Evolutionary conservation across 176 grass and related monocot species (phyloP), one percentile per base, ranked within the genome.

Genomic region (Rhipidocladum racemiflorum): DNA sequence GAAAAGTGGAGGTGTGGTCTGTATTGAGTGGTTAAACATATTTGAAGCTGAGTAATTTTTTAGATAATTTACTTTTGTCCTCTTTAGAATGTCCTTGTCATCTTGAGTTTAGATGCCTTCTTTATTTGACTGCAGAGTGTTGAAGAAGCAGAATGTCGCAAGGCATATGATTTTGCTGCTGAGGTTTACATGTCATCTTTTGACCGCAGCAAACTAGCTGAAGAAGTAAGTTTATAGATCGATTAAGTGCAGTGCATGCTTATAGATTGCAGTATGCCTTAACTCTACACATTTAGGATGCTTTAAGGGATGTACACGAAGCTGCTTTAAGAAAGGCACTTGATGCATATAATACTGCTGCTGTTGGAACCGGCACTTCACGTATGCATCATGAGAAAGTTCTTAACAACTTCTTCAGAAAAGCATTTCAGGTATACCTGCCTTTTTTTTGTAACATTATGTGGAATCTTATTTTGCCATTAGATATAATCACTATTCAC

Each of bases 141-240:
- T 66, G 92, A 91, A 91, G 92, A 94, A 85, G 75, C 73, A 68
- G 89, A 94, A 83, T 94, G 89, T 28, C 75, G 81, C 23, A 90
- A 54, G 83, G 89, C 92, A 70, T 94, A 91, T 74, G 92, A 94
- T 76, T 87, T 67, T 85, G 89, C 92, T 44, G 30, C 72, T 72
- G 89, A 87, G 81, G 69, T 87, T 27, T 94, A 94, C 73, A 54
- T 85, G 81, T 85, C 84, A 80, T 85, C 87, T 70, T 91, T 94
- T n/a, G 72, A 87, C 61, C 61, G 55, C 59, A 87, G 45, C 45
- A 91, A 66, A 75, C 85, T 61, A 55, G 89, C 84, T 76, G 92
- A 94, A 54, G 92, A 94, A 79, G 92, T 94, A 87, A 93, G 69
- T 38, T 68, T 45, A 54, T 67, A 51, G 24, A 34, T 74, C 32